Evolutionary conservation across 2,329 filamentous ascomycete genomes (phyloP).

Genomic region (Davidsoniella australis): DNA sequence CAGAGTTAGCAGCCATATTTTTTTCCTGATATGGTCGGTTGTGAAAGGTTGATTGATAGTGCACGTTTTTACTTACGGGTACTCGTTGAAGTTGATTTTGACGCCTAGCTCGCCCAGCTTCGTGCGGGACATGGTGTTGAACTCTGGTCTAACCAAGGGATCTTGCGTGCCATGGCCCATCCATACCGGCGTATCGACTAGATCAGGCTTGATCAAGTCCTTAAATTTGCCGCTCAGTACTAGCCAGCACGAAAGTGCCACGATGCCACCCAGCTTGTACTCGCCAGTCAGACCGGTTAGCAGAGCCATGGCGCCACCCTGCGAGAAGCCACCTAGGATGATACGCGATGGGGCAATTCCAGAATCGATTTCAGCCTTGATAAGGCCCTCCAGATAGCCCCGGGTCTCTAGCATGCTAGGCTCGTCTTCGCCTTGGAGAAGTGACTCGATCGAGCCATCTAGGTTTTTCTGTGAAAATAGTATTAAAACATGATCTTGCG

Average conservation of each 20-base stretch:
- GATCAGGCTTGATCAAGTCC: constrained; percentile 23
- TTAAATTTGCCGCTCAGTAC: constrained; percentile 38
- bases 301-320: constrained; percentile 77
- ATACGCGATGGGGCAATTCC: constrained; percentile 73
- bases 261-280: constrained; percentile 69
- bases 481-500: background rate
- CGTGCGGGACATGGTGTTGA: constrained; percentile 51
- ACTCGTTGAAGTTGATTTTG: constrained; percentile 59
- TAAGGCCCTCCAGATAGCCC: constrained; percentile 60
- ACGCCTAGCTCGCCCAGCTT: constrained; percentile 52
- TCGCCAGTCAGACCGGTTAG: constrained; percentile 60
- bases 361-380: constrained; percentile 62
- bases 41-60: no score
- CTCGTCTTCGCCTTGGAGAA: constrained; percentile 40
- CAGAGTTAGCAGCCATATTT: background rate
- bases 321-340: constrained; percentile 68
- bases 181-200: constrained; percentile 62
- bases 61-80: constrained; percentile 36
- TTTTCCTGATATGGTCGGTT: background rate
- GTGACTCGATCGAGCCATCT: constrained; percentile 19
- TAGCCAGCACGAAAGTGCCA: constrained; percentile 71
- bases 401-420: constrained; percentile 55
- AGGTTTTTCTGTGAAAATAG: constrained; percentile 14
- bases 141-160: constrained; percentile 49
- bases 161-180: constrained; percentile 79